Base-by-base conservation (phyloP, 1,284 basidiomycete genomes). In the Trametes polyzona region DNA sequence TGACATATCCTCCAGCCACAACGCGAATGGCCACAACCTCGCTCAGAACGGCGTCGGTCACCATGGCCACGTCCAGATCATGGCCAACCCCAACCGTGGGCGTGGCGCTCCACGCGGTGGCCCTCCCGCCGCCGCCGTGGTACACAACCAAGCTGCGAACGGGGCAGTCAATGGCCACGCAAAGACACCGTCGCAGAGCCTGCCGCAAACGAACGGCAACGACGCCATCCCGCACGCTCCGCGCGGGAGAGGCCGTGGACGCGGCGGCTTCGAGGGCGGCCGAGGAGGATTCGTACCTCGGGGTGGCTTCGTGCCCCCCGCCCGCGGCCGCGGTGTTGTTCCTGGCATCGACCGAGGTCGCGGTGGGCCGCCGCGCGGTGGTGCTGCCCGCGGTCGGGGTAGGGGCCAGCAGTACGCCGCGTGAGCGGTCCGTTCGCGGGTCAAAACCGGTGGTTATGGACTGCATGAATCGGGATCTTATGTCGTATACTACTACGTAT, bases 71-170 rank as follows among this genome's bases (percentile, higher is more conserved):
- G 72, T 83, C 9, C 74, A 77, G 21, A 84, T 88, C 43, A 81
- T 86, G 84, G 71, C 81, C 4, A 93, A 93, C 67, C 91, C 88
- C 0, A 86, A 87, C 67, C 77, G 86, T 47, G 82, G 78, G n/a
- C 73, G 78, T n/a, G 73, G 71, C 46, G 66, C 65, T 4, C 65
- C 68, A 8, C 70, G 69, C 17, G 67, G 66, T 14, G 62, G 52
- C 1, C 46, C 41, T 1, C 52, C 53, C 1, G 41, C 47, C 14
- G 40, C 52, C 3, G 35, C 46, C 24, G 35, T 19, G 2, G 26
- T 46, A 12, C 39, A 53, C 21, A 39, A 36, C 4, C 53, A 47
- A 16, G 44, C 10, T n/a, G 14, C 43, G 29, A 61, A 62, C 35
- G 61, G 55, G 12, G n/a, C 33, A 5, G 55, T 33, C 23, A 61